Evolutionary conservation across 768 basidiomycete species (phyloP), one percentile per base, ranked within the genome.

Genomic region (Strobilomyces echinocephalus): DNA sequence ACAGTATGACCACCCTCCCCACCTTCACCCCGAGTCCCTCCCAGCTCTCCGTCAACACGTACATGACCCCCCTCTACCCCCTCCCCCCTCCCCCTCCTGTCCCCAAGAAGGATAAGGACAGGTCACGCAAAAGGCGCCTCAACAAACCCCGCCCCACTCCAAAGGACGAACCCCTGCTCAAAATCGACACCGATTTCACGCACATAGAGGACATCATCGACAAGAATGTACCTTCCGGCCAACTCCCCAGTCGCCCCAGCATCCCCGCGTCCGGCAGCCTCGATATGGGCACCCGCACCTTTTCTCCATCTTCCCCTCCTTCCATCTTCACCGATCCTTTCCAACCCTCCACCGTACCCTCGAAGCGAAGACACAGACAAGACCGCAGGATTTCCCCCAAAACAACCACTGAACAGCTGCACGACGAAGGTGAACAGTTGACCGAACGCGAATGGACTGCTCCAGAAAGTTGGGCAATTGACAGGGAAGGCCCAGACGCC

Each of bases 191-290:
- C 61, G 69, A 54, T 64, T 69, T 49, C 41, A 79, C 85, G 10
- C 72, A 80, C 47, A 92, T 97, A 80, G 85, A 88, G 36, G 94
- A 87, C 7, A 92, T 97, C 63, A 73, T 95, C 56, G 76, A 92
- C 62, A 16, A 49, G 54, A 15, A 45, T 61, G 20, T 55, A 55
- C 8, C 40, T 9, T 39, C 64, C 0, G 35, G 44, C 26, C 49
- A 57, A 9, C 28, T 52, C 46, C 26, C 49, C 48, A 36, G 52
- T 60, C 58, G 63, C 63, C 55, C 54, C 61, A 49, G 59, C 52
- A 46, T 51, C 50, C 55, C 60, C 8, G 4, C 24, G 24, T 55
- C 60, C 44, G 50, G 47, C 41, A 46, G 48, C 11, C 50, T 62
- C n/a, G 63, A 64, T 30, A 53, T 65, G 31, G 72, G 71, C 39